Base-by-base conservation (phyloP, 768 basidiomycete genomes). In the Holtermannia corniformis region DNA sequence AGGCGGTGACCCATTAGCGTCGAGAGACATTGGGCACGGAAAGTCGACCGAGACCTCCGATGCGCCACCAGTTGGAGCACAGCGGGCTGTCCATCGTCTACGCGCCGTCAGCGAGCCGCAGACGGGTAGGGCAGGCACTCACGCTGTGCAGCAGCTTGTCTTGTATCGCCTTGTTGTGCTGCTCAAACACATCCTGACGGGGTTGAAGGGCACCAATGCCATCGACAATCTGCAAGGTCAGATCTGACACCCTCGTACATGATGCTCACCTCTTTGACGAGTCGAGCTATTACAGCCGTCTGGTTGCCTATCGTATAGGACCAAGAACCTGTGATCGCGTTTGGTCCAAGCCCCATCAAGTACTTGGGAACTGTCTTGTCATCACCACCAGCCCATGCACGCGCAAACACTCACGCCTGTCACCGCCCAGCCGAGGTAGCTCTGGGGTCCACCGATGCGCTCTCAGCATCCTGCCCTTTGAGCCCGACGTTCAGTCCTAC, bases 261-360 rank as follows among this genome's bases (percentile, higher is more conserved):
- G 43, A 44, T 7, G 20, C 43, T 19, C 22, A 20, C 43, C 43
- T 49, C 48, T 37, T 41, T 37, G 48, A 49, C 25, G 3, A 49
- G 27, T 5, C 48, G 48, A 12, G 48, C 48, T 21, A 49, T 49
- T 13, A 41, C 37, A 3, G 48, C 25, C 12, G 48, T 49, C 23
- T 49, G 48, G 16, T 37, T 37, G 25, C 52, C 52, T 44, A 53
- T 53, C 16, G 52, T 53, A 22, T 22, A 53, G 3, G 45, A 44
- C 52, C 52, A 53, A 2, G 52, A 53, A 5, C 52, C 52, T 14
- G 52, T 46, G 7, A 53, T 23, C 27, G 52, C 52, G 25, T 53
- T 53, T 2, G 52, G 52, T 3, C 52, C 52, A 20, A 53, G 52
- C 14, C 27, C 27, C 20, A 42, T 53, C 19, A 53, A 53, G 26